Conservation (phyloP, 2,329 filamentous ascomycete genomes). For the Calonectria pseudoreteaudii region DNA sequence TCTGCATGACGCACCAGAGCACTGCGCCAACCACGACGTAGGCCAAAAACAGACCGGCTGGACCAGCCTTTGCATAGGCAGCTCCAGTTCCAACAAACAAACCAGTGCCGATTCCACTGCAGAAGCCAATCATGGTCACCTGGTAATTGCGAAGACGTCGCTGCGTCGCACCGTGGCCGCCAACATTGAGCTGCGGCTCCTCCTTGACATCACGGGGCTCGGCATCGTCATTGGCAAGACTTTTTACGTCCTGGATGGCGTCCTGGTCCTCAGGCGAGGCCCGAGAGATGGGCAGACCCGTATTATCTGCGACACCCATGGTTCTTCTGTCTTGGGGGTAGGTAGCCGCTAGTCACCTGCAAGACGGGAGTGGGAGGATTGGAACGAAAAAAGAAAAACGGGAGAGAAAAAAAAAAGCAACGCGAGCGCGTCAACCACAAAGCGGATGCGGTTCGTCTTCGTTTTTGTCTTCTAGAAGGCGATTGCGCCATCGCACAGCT, state of each 20-base stretch:
- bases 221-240: not conserved
- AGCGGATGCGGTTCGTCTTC: not conserved
- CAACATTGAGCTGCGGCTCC: constrained; percentile 37
- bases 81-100: constrained; percentile 40
- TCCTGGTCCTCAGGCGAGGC: constrained; percentile 1
- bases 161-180: constrained; percentile 38
- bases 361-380: not conserved
- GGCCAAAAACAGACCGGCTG: constrained; percentile 37
- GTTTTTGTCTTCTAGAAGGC: constrained; percentile 19
- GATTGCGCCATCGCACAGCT: constrained; percentile 20
- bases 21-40: constrained; percentile 37
- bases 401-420: constrained; percentile 8
- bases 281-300: not conserved
- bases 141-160: constrained; percentile 38
- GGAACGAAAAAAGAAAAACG: not conserved
- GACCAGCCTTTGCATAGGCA: constrained; percentile 39
- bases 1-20: constrained; percentile 42
- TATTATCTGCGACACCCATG: not conserved
- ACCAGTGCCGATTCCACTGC: constrained; percentile 39
- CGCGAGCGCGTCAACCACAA: not conserved
- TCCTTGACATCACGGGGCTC: constrained; percentile 13
- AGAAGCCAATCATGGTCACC: constrained; percentile 41
- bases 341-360: no score
- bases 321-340: not conserved
- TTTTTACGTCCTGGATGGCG: constrained; percentile 15